Base-by-base conservation (phyloP, 805 yeast species). In the Deakozyma indianensis region DNA sequence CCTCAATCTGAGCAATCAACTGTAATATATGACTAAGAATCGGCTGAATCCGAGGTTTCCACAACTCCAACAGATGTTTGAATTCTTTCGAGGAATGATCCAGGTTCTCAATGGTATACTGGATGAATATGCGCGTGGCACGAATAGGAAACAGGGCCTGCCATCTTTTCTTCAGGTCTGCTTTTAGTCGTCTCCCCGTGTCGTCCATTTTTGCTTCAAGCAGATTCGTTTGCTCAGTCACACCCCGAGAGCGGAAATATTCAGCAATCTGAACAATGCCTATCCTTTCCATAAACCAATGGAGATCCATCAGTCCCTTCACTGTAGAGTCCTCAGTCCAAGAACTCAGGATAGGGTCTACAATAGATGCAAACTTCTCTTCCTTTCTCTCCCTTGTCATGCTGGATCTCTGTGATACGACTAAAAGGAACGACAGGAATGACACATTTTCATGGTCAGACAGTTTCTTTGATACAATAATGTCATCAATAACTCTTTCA, bases 271-370 rank as follows among this genome's bases (percentile, higher is more conserved):
- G 78, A 2, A 87, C 97, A 46, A 92, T 85, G 2, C 98, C 98
- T 44, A 94, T 73, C 55, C 96, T 74, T 63, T 88, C 97, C 97
- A 92, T 90, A 55, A 92, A 92, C 97, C 97, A 92, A 49, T 86
- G 95, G 41, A 94, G 69, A 57, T 90, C 94, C 56, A 80, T 68
- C 23, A 92, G 66, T 0, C 96, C 96, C 57, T 86, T 86, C 50
- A 85, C 87, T 0, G 96, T 90, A 9, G 77, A 79, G 20, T 87
- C 90, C 41, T 88, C 87, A 0, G 90, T 80, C 99, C 99, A 92
- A 0, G 95, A 88, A 11, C 73, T 65, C 43, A 94, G 67, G 52
- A 92, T 96, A 0, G 96, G 95, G 59, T 92, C 98, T 1, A 94
- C 98, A 47, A 94, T 83, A 41, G 77, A 73, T 20, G 85, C 73